phyloP scores from a whole-genome alignment of 805 yeast genomes.

The Yarrowia deformans region DNA sequence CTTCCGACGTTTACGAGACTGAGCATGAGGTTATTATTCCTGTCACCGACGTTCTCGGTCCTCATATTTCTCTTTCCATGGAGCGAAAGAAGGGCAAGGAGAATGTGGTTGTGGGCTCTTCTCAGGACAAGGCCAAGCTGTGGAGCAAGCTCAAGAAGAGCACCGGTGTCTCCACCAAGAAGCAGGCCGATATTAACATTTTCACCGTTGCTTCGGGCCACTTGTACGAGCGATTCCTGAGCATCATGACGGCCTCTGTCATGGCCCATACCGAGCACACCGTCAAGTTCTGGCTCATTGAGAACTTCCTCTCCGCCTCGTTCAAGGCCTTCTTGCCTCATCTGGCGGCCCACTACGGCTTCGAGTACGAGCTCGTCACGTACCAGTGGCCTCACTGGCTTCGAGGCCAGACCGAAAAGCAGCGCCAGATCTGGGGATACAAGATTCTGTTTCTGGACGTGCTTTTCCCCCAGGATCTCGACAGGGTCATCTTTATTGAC shows the following conservation, averaged over 20 bases:
- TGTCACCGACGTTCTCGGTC: constrained; percentile 14
- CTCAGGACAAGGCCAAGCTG: constrained; percentile 31
- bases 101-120: constrained; percentile 43
- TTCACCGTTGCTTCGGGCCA: constrained; percentile 87
- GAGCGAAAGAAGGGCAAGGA: constrained; percentile 55
- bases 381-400: constrained; percentile 96
- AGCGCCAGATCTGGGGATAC: constrained; percentile 85
- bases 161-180: constrained; percentile 40
- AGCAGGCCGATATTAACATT: constrained; percentile 72
- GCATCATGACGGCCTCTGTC: constrained; percentile 83
- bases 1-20: constrained; percentile 46
- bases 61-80: constrained; percentile 44
- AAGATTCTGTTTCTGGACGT: constrained; percentile 88
- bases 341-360: constrained; percentile 64
- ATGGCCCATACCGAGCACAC: constrained; percentile 67
- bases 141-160: constrained; percentile 33
- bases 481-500: constrained; percentile 82
- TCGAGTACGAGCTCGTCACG: constrained; percentile 77
- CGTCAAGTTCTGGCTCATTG: constrained; percentile 86
- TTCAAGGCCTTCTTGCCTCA: constrained; percentile 67
- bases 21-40: constrained; percentile 5
- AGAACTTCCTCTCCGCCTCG: constrained; percentile 76
- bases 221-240: constrained; percentile 72
- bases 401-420: constrained; percentile 76
- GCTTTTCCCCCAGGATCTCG: constrained; percentile 78